phyloP scores from a whole-genome alignment of 176 grass and related monocot species.

The Otatea glauca region DNA sequence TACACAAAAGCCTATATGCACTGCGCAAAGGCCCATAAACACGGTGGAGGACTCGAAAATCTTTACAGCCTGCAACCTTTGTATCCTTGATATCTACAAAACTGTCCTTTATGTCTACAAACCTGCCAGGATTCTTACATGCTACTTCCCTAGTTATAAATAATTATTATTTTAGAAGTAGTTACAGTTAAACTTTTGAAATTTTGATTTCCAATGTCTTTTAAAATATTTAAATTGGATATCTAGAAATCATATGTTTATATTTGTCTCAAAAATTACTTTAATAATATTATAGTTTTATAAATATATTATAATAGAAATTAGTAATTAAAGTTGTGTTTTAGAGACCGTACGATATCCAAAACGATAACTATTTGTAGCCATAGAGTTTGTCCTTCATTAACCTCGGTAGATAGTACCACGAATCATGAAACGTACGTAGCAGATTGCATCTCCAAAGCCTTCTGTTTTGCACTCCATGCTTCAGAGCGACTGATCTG shows the following conservation, averaged over 20 bases:
- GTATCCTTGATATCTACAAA: constrained; percentile 32
- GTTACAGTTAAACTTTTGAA: too few species aligned
- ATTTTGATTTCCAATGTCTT: too few species aligned
- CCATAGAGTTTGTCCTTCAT: not conserved
- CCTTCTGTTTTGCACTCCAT: constrained; percentile 24
- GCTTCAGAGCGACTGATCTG: too few species aligned
- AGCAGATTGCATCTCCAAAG: not conserved
- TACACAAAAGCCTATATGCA: constrained; percentile 5
- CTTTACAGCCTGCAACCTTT: constrained; percentile 29
- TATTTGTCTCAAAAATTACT: too few species aligned
- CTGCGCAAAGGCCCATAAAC: constrained; percentile 36
- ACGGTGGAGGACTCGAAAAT: constrained; percentile 24
- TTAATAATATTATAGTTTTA: too few species aligned
- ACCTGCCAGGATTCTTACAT: not conserved
- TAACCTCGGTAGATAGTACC: constrained; percentile 23
- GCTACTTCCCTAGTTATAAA: not conserved
- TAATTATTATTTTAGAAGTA: too few species aligned
- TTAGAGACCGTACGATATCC: not conserved
- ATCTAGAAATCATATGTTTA: too few species aligned
- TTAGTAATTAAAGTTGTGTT: too few species aligned
- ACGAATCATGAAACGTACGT: constrained; percentile 40
- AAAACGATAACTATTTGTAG: too few species aligned
- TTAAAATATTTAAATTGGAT: too few species aligned
- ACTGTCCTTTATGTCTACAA: not conserved
- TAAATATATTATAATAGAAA: too few species aligned